Conservation (phyloP, 2,329 filamentous ascomycete species). For the Shiraia sp. region DNA sequence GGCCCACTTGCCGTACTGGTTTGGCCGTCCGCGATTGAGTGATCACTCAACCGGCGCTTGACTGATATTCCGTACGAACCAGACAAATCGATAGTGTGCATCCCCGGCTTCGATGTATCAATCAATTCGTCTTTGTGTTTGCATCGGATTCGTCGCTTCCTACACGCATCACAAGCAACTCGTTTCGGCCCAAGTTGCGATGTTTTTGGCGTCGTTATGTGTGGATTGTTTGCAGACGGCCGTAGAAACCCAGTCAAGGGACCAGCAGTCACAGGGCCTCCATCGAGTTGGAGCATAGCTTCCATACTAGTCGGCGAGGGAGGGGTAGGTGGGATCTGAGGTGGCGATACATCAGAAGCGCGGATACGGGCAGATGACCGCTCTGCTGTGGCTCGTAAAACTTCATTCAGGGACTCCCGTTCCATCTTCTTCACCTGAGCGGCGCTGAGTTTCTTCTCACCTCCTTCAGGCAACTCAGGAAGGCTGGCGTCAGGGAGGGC, state of each 20-base stretch:
- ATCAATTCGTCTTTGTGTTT: conserved; percentile 63
- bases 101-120: conserved; percentile 34
- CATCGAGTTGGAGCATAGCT: conserved; percentile 13
- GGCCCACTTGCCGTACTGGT: conserved; percentile 19
- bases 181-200: conserved; percentile 64
- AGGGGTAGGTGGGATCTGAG: conserved; percentile 9
- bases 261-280: conserved; percentile 17
- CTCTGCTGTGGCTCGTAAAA: conserved; percentile 50
- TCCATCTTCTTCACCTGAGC: conserved; percentile 61
- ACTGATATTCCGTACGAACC: conserved; percentile 38
- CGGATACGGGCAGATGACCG: conserved; percentile 45
- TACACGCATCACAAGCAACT: conserved; percentile 65
- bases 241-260: conserved; percentile 41
- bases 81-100: conserved; percentile 37
- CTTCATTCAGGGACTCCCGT: conserved; percentile 53
- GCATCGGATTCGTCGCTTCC: conserved; percentile 64
- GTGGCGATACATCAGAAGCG: conserved; percentile 19
- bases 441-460: conserved; percentile 59
- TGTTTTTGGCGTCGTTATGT: conserved; percentile 57
- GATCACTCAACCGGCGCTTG: conserved; percentile 39
- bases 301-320: conserved; percentile 18
- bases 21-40: conserved; percentile 25
- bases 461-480: conserved; percentile 42
- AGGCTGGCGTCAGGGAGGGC: conserved; percentile 61
- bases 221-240: conserved; percentile 40